Conservation (phyloP, 2,329 filamentous ascomycete genomes). For the Amylocarpus encephaloides region DNA sequence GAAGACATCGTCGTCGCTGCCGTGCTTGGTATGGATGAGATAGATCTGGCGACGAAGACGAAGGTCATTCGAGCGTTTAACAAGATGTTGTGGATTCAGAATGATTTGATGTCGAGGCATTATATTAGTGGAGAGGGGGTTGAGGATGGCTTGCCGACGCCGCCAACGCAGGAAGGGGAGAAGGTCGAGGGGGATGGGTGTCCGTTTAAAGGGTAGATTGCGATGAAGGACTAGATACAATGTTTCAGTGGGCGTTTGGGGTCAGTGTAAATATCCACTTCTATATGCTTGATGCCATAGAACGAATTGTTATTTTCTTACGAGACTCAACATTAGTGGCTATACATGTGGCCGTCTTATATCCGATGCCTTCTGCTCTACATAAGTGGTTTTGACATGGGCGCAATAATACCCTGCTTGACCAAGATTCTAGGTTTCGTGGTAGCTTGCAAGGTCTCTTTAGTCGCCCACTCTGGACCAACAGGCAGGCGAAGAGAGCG, state of each 20-base stretch:
- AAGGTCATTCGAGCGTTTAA: constrained; percentile 68
- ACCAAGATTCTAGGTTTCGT: constrained; percentile 86
- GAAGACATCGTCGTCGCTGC: constrained; percentile 73
- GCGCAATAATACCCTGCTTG: constrained; percentile 84
- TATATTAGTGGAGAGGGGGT: constrained; percentile 37
- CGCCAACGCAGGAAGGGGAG: constrained; percentile 4
- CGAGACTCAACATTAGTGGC: too few species aligned
- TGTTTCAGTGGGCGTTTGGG: too few species aligned
- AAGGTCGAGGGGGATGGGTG: constrained; percentile 4
- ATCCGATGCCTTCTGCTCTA: constrained; percentile 10
- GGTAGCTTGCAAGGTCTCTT: constrained; percentile 82
- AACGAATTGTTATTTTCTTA: background rate
- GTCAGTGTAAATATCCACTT: too few species aligned
- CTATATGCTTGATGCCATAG: background rate
- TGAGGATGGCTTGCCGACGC: background rate
- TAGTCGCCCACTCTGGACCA: constrained; percentile 94
- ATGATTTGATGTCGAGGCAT: constrained; percentile 81
- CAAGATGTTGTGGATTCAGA: constrained; percentile 80
- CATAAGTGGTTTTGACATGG: constrained; percentile 68
- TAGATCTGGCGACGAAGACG: constrained; percentile 63
- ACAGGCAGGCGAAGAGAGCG: constrained; percentile 77
- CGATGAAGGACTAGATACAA: too few species aligned
- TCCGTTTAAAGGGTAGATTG: constrained; percentile 11
- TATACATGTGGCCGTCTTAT: background rate
- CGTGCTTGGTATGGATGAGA: constrained; percentile 53